These are phyloP conservation scores for Nothophoma quercina DNA, from an alignment of 2,329 filamentous ascomycete species.

Conservation along the genomic window DNA sequence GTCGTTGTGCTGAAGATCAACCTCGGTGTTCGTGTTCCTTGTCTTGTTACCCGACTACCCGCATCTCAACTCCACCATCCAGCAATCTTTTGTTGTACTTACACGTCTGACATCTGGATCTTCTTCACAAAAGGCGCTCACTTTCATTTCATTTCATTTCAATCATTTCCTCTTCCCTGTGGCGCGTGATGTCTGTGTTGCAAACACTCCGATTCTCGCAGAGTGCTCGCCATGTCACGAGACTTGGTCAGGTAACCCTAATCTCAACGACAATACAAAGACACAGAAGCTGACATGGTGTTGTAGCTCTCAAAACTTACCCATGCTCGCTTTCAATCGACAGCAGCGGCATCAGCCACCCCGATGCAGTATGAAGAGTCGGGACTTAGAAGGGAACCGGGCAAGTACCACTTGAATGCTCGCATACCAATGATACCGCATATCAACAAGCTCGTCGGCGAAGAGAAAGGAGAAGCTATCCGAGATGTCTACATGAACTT, in stretches of 20 bases:
- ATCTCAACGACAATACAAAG: neutral
- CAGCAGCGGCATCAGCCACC: neutral
- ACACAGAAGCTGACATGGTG: neutral
- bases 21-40: conserved; percentile 1
- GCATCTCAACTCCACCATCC: neutral
- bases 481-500: neutral
- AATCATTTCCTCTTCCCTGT: neutral
- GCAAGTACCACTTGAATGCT: too few species aligned
- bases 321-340: conserved; percentile 9
- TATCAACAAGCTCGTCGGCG: neutral
- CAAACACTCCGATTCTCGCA: conserved; percentile 13
- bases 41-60: neutral
- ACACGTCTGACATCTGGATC: neutral
- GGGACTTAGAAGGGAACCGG: too few species aligned
- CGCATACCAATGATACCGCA: neutral
- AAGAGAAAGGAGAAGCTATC: neutral
- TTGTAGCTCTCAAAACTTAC: neutral
- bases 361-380: too few species aligned
- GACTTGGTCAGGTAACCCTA: conserved; percentile 5
- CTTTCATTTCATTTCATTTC: neutral
- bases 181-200: conserved; percentile 2
- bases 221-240: conserved; percentile 11
- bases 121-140: neutral
- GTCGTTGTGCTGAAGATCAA: neutral
- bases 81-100: neutral